Conservation (phyloP, 805 yeast species). For the Saturnispora sanitii region DNA sequence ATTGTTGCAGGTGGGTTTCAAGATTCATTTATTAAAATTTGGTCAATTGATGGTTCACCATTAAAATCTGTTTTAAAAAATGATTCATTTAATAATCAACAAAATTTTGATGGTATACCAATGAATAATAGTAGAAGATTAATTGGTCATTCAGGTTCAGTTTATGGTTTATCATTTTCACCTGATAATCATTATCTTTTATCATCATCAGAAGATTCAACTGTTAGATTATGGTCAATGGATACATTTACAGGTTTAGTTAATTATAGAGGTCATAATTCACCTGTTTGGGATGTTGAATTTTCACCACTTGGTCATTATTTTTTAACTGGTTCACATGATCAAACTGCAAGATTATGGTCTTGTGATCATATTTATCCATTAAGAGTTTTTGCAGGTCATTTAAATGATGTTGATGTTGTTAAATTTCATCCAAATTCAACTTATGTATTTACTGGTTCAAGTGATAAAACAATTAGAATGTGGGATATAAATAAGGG, state of each 20-base stretch:
- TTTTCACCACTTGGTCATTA: conserved; percentile 95
- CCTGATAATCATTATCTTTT: conserved; percentile 80
- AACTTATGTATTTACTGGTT: conserved; percentile 88
- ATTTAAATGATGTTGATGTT: conserved; percentile 89
- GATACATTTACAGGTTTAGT: conserved; percentile 86
- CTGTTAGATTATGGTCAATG: conserved; percentile 87
- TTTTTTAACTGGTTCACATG: conserved; percentile 96
- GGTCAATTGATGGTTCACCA: conserved; percentile 91
- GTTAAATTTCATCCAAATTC: conserved; percentile 96
- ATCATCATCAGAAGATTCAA: conserved; percentile 83
- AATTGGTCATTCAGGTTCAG: conserved; percentile 91
- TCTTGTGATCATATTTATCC: conserved; percentile 97
- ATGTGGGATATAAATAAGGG: conserved; percentile 97
- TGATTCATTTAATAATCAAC: conserved; percentile 36
- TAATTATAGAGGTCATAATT: conserved; percentile 91
- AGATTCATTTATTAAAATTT: conserved; percentile 80
- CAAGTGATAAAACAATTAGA: conserved; percentile 88
- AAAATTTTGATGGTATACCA: conserved; percentile 24
- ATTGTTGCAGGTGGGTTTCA: conserved; percentile 91
- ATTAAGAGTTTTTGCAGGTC: conserved; percentile 92
- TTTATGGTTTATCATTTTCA: conserved; percentile 80
- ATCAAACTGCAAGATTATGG: conserved; percentile 96
- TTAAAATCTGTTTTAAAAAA: conserved; percentile 49
- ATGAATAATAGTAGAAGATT: conserved; percentile 37
- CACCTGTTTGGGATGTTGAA: conserved; percentile 95